Evolutionary conservation across 2,329 filamentous ascomycete species (phyloP), one percentile per base, ranked within the genome.

Genomic region (Claviceps sp.): DNA sequence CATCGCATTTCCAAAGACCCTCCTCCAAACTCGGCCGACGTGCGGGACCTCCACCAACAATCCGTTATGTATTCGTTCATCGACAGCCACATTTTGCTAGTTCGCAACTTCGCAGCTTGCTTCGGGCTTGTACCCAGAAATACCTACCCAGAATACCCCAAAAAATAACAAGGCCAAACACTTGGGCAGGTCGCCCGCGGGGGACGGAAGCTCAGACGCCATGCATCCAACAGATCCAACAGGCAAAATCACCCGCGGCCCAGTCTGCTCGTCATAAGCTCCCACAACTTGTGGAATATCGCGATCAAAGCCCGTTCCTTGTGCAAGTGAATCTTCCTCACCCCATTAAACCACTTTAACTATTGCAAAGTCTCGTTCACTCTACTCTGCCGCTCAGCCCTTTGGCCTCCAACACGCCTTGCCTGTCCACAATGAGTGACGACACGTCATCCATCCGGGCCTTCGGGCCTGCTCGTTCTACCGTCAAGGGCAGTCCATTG

Each of bases 381-480:
- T 26, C 22, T 11, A 30, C 30, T n/a, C 48, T 6, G 17, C 26
- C 43, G 13, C 37, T 50, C 17, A 5, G 10, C 30, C 3, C 39
- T 14, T 7, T 13, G 5, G 6, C 16, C 48, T 50, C 14, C 14
- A 11, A 30, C 11, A 2, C 30, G 6, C 11, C 24, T 14, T 16
- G 13, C 30, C 37, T 45, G 6, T 19, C 50, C 52, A 59, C 58
- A 59, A 69, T 69, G 65, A 57, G 69, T 53, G 69, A 74, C 55
- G 67, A 70, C 6, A 37, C 45, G 54, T 71, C 76, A 62, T 80
- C 74, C 61, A 81, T 87, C 62, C 78, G 76, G 59, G 72, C 82
- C 7, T 87, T 77, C 62, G 84, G 84, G 59, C 65, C 70, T 50
- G 82, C 84, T 60, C 77, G 83, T 50, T 81, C 83, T 26, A 86